A percentile compares a stretch with the other conserved stretches of the same genome.
Conservation (phyloP, 78 protist species). For the Capsaspora owczarzaki region DNA sequence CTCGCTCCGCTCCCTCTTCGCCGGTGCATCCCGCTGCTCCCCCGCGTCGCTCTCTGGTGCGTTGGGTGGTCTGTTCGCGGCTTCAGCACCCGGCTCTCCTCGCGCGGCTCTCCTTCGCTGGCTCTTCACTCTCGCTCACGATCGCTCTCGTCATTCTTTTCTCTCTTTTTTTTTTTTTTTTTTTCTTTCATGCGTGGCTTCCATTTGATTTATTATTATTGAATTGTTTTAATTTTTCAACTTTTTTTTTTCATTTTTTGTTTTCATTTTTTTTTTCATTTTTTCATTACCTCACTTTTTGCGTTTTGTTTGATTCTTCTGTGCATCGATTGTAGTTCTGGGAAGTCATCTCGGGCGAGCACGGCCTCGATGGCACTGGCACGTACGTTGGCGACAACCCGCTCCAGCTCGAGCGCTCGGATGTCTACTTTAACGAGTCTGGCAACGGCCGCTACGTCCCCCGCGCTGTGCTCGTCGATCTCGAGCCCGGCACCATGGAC, state of each 20-base stretch:
- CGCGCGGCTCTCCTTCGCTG: too few relatives aligned
- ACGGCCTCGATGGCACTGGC: slow-evolving; percentile 92
- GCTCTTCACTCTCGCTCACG: background rate
- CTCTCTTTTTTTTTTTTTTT: slow-evolving; percentile 1
- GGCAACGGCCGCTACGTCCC: slow-evolving; percentile 91
- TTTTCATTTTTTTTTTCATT: background rate
- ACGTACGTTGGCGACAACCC: slow-evolving; percentile 78
- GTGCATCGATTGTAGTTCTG: slow-evolving; percentile 31
- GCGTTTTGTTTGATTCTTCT: background rate
- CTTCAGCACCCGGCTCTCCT: too few relatives aligned
- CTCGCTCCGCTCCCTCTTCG: too few relatives aligned
- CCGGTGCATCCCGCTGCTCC: too few relatives aligned
- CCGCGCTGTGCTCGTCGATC: slow-evolving; percentile 95
- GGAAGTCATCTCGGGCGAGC: slow-evolving; percentile 92
- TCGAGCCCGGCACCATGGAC: slow-evolving; percentile 97
- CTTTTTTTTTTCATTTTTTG: background rate
- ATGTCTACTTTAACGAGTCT: slow-evolving; percentile 95
- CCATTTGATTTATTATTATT: too few relatives aligned
- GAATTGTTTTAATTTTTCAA: too few relatives aligned
- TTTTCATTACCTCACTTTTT: background rate
- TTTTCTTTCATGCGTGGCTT: background rate
- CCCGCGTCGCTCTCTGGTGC: too few relatives aligned
- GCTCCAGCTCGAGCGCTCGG: slow-evolving; percentile 90
- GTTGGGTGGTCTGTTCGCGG: too few relatives aligned
- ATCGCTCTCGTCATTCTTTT: background rate